Evolutionary conservation across 768 basidiomycete genomes (phyloP).

Genomic region (Harrya chromipes): DNA sequence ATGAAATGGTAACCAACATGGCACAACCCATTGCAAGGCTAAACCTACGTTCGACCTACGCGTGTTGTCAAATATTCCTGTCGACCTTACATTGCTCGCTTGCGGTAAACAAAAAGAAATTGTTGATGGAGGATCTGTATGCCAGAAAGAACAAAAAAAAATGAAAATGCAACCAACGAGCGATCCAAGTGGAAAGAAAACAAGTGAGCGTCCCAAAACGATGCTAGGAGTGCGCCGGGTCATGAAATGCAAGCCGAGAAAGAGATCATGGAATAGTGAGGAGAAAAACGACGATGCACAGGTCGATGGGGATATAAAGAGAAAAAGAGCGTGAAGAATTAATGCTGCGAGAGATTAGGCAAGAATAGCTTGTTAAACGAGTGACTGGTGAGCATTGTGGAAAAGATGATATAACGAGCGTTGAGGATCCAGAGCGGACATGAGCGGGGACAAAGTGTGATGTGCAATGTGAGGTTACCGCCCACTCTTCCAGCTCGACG

Average conservation of each 20-base stretch:
- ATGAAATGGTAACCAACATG: too few species aligned
- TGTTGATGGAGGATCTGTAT: background rate
- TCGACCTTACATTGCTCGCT: slow-evolving; percentile 12
- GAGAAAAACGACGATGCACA: slow-evolving; percentile 1
- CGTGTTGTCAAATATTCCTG: background rate
- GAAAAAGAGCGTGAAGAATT: background rate
- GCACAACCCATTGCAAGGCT: too few species aligned
- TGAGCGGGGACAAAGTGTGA: background rate
- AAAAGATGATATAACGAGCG: background rate
- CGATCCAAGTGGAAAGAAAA: background rate
- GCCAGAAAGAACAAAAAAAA: background rate
- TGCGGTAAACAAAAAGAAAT: background rate
- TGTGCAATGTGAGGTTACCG: slow-evolving; percentile 6
- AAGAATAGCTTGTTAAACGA: slow-evolving; percentile 12
- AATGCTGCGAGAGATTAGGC: slow-evolving; percentile 8
- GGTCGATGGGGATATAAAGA: slow-evolving; percentile 14
- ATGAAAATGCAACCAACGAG: background rate
- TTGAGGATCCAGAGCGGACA: too few species aligned
- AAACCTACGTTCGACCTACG: too few species aligned
- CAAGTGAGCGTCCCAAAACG: slow-evolving; percentile 10
- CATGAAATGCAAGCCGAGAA: slow-evolving; percentile 1
- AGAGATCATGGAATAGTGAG: background rate
- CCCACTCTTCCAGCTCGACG: slow-evolving; percentile 58
- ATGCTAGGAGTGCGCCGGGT: slow-evolving; percentile 7
- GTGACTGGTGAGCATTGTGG: background rate